A percentile compares a stretch with the other conserved stretches of the same genome.
phyloP scores from a whole-genome alignment of 2,329 filamentous ascomycete genomes.

The Colletotrichum tamarilloi region DNA sequence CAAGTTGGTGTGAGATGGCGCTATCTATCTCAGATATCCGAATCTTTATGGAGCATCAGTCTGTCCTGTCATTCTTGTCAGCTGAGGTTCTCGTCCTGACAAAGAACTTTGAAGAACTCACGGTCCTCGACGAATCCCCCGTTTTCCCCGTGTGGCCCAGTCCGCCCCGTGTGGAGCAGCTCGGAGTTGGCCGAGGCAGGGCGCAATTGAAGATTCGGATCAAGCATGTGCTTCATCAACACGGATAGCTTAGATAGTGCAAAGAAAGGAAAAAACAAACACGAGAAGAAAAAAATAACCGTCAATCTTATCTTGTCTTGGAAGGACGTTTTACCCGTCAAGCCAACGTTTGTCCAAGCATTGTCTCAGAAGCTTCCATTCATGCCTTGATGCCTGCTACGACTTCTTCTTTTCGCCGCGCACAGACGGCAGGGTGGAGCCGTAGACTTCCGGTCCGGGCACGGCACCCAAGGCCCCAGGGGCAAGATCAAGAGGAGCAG shows the following conservation, averaged over 20 bases:
- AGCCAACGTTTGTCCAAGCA: slow-evolving; percentile 24
- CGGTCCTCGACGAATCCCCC: slow-evolving; percentile 1
- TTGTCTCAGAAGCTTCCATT: slow-evolving; percentile 35
- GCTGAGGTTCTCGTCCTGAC: not conserved
- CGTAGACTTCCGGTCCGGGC: slow-evolving; percentile 25
- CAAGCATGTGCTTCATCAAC: not conserved
- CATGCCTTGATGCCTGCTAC: slow-evolving; percentile 24
- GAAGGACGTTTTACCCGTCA: not conserved
- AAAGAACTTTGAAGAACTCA: not conserved
- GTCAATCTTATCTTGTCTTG: not conserved
- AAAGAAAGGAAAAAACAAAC: not conserved
- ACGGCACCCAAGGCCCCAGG: slow-evolving; percentile 12
- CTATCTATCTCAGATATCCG: not conserved
- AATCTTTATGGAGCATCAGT: not conserved
- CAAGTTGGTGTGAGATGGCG: not conserved
- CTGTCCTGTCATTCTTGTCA: not conserved
- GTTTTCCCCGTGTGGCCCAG: not conserved
- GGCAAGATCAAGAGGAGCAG: not conserved
- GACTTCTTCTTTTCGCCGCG: slow-evolving; percentile 25
- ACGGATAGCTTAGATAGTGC: too few species aligned
- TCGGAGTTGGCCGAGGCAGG: slow-evolving; percentile 26
- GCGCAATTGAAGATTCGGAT: slow-evolving; percentile 2
- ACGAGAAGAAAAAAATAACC: not conserved
- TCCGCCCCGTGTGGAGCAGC: slow-evolving; percentile 12
- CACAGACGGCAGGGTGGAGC: slow-evolving; percentile 28